phyloP scores from a whole-genome alignment of 768 basidiomycete species.

The Phylloporus arenicola region DNA sequence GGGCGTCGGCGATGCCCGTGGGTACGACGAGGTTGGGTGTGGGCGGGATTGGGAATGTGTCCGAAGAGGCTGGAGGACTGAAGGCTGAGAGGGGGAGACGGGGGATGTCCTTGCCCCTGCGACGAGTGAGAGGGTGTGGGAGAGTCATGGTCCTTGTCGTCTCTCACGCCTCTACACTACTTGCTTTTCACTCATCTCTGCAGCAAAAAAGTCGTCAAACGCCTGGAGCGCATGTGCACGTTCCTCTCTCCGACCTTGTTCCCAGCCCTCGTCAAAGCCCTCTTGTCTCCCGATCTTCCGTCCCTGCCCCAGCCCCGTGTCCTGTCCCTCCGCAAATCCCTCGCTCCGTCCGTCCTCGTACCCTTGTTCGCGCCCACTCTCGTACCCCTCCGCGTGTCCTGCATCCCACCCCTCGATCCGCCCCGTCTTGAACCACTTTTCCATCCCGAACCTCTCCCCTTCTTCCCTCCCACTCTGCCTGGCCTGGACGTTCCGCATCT shows the following conservation, averaged over 20 bases:
- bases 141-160: background rate
- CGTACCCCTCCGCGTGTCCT: slow-evolving; percentile 44
- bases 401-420: slow-evolving; percentile 40
- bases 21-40: slow-evolving; percentile 68
- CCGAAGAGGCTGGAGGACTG: slow-evolving; percentile 60
- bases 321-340: slow-evolving; percentile 35
- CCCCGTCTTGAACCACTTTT: slow-evolving; percentile 43
- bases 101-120: slow-evolving; percentile 65
- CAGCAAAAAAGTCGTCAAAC: slow-evolving; percentile 51
- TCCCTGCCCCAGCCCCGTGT: slow-evolving; percentile 33
- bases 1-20: slow-evolving; percentile 58
- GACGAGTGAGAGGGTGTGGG: slow-evolving; percentile 32
- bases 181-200: too few relatives aligned
- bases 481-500: slow-evolving; percentile 42
- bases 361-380: slow-evolving; percentile 42
- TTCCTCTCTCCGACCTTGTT: slow-evolving; percentile 44
- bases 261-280: slow-evolving; percentile 32
- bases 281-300: slow-evolving; percentile 26
- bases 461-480: slow-evolving; percentile 41
- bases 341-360: slow-evolving; percentile 36
- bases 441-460: slow-evolving; percentile 35
- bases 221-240: slow-evolving; percentile 49
- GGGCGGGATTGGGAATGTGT: slow-evolving; percentile 61
- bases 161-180: slow-evolving; percentile 2
- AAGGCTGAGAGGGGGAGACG: slow-evolving; percentile 74